Base-by-base conservation (phyloP, 2,329 filamentous ascomycete species). In the Colletotrichum scovillei region DNA sequence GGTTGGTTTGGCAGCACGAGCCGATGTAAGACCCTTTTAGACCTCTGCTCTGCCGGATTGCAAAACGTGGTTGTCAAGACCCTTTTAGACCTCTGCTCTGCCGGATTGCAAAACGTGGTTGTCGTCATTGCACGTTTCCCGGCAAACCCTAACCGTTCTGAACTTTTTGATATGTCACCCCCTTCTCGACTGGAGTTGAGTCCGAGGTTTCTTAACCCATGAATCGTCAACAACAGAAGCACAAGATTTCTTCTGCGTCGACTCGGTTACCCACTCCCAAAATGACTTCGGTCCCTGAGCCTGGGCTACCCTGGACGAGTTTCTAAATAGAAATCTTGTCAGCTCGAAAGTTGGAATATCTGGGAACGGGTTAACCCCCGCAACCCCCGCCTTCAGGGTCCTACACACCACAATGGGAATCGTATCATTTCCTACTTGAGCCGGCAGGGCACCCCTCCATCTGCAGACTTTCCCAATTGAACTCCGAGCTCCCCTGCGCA, bases 401-500 rank as follows among this genome's bases (percentile, higher is more conserved):
- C 42, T 42, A 52, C 74, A 91, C 78, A 90, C 92, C 95, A 98
- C 97, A 26, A 97, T 92, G 22, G 89, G 91, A 73, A 98, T 87
- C 0, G 95, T 97, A 71, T 94, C 94, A 4, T 90, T 84, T 0
- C 95, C 95, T 24, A 98, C 89, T 82, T 98, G 95, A 80, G 92
- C 91, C 49, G 94, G 82, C 56, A 98, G 86, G 8, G 91, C 93
- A 69, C 91, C 90, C 84, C 32, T 12, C 97, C 95, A 56, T 97
- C 85, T 97, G 32, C 32, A 35, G 4, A 5, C 32, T 35, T 97
- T 19, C 94, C 94, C 81, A 95, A 90, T 30, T 94, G 95, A 74
- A 97, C 88, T 1, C 93, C 93, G 81, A 97, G 94, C 82, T 97
- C 95, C 35, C 95, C 94, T 0, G 95, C 97, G 81, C 94, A 97